Percentiles rank a stretch among this genome's conserved stretches.
Conservation (phyloP, 2,329 filamentous ascomycete species). For the Knoxdaviesia capensis region DNA sequence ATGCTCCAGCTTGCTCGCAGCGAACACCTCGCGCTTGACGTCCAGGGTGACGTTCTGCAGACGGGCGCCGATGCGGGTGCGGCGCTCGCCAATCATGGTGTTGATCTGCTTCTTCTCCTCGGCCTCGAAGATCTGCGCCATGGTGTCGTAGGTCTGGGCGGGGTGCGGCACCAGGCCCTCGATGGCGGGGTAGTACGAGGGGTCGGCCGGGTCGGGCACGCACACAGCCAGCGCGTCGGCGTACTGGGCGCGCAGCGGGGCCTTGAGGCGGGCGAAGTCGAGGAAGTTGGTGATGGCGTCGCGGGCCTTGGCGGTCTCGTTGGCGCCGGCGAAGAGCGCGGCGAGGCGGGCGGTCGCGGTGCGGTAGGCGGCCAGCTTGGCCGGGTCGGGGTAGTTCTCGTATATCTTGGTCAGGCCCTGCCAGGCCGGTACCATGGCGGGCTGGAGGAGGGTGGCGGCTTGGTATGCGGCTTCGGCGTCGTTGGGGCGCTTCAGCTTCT, state of each 20-base stretch:
- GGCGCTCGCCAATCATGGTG: conserved; percentile 68
- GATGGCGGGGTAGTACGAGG: conserved; percentile 42
- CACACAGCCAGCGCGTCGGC: conserved; percentile 56
- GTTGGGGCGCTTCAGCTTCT: conserved; percentile 51
- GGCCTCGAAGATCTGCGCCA: conserved; percentile 65
- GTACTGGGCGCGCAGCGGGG: conserved; percentile 29
- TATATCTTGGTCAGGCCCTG: conserved; percentile 75
- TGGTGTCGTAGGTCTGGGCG: conserved; percentile 56
- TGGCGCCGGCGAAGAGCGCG: conserved; percentile 43
- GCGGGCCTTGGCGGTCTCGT: conserved; percentile 42
- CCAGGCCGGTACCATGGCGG: conserved; percentile 68
- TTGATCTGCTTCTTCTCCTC: conserved; percentile 85
- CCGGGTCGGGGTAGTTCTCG: conserved; percentile 46
- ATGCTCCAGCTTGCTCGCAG: conserved; percentile 54
- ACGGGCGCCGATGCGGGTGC: conserved; percentile 70
- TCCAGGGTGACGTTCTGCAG: conserved; percentile 68
- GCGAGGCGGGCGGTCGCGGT: conserved; percentile 21
- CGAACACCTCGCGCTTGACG: conserved; percentile 70
- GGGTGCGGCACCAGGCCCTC: conserved; percentile 72
- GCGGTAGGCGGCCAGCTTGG: conserved; percentile 55
- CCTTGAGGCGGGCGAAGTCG: conserved; percentile 36
- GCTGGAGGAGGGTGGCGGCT: conserved; percentile 49
- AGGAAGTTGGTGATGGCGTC: conserved; percentile 63
- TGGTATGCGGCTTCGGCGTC: conserved; percentile 62
- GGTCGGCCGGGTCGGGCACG: conserved; percentile 57